These are phyloP conservation scores for Neonothopanus nambi DNA, from an alignment of 1,284 basidiomycete species.

Conservation along the genomic window DNA sequence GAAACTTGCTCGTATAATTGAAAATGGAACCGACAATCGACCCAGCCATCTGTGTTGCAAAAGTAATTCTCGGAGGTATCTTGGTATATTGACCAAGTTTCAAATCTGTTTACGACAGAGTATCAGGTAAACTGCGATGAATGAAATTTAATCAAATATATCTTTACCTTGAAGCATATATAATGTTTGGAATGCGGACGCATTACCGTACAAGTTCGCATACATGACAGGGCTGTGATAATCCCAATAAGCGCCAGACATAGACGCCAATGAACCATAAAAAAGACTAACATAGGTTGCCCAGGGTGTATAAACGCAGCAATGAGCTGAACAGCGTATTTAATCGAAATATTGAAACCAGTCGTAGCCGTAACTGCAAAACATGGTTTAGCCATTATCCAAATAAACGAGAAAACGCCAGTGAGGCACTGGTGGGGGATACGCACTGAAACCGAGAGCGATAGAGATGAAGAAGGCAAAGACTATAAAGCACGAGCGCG, in stretches of 20 bases:
- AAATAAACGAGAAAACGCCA: too few relatives aligned
- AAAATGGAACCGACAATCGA: slow-evolving; percentile 40
- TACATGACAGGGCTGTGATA: slow-evolving; percentile 47
- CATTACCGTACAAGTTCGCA: slow-evolving; percentile 52
- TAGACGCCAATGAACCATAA: too few relatives aligned
- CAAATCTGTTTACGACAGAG: slow-evolving; percentile 27
- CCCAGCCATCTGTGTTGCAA: slow-evolving; percentile 47
- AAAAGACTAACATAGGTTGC: slow-evolving; percentile 43
- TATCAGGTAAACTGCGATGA: background rate
- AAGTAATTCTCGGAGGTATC: slow-evolving; percentile 47
- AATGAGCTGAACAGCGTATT: slow-evolving; percentile 50
- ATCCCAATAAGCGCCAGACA: background rate
- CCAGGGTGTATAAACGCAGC: slow-evolving; percentile 57
- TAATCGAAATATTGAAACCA: slow-evolving; percentile 47
- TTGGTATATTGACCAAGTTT: slow-evolving; percentile 56
- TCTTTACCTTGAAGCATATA: slow-evolving; percentile 46
- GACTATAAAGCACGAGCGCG: slow-evolving; percentile 13
- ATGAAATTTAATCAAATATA: background rate
- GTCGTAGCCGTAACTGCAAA: slow-evolving; percentile 47
- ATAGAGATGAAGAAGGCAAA: slow-evolving; percentile 47
- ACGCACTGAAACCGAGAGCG: slow-evolving; percentile 49
- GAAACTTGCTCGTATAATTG: slow-evolving; percentile 45
- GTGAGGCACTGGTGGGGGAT: background rate
- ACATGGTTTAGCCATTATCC: slow-evolving; percentile 13
- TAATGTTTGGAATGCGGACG: slow-evolving; percentile 44